phyloP scores from a whole-genome alignment of 345 rosid species.

The Salix udensis region DNA sequence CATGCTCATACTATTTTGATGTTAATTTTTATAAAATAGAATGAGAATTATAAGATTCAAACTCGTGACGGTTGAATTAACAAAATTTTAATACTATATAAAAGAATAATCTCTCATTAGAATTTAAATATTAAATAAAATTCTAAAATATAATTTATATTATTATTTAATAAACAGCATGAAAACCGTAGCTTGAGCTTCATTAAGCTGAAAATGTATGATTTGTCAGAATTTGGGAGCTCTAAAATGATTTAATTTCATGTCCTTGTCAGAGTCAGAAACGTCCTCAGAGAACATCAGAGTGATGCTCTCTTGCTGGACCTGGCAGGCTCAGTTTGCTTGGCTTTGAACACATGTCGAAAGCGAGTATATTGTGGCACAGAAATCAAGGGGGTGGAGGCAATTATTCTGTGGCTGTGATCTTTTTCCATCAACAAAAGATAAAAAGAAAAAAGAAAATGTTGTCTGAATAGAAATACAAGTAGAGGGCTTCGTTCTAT shows the following conservation, averaged over 20 bases:
- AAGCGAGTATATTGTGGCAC: neutral
- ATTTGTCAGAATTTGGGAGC: neutral
- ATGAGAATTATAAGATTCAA: no score
- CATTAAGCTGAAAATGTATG: neutral
- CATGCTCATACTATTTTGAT: no score
- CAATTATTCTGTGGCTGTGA: conserved; percentile 13
- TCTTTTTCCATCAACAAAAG: neutral
- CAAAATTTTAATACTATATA: no score
- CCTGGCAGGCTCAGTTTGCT: neutral
- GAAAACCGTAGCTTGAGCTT: neutral
- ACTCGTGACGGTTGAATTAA: no score
- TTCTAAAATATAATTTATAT: no score
- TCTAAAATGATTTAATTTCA: neutral
- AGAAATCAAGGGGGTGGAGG: neutral
- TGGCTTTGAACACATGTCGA: neutral
- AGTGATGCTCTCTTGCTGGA: neutral
- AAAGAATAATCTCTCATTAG: no score
- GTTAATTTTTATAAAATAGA: no score
- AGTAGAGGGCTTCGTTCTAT: no score
- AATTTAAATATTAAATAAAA: no score
- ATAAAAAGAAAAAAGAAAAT: no score
- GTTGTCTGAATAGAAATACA: no score
- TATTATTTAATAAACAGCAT: no score
- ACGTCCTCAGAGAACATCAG: neutral
- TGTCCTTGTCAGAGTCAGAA: neutral